phyloP scores from a whole-genome alignment of 106 monocot species.

The Xerophyta viscosa region DNA sequence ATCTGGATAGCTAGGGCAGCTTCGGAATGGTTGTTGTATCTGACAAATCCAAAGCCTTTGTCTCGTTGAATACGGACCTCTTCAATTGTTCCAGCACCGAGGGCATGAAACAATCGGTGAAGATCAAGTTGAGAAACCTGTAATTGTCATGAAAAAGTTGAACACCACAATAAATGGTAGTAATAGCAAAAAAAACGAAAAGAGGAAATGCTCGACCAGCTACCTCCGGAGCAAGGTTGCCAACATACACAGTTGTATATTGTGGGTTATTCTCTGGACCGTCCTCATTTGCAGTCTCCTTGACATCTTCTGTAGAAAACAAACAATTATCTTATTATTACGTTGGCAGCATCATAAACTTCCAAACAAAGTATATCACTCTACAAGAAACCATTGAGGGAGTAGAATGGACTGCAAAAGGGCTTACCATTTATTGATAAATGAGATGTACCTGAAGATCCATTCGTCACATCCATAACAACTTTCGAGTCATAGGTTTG shows the following conservation, averaged over 20 bases:
- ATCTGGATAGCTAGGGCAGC: constrained; percentile 75
- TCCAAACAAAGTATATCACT: too few species aligned
- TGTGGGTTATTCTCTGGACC: constrained; percentile 71
- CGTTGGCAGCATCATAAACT: not conserved
- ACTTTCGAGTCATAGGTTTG: constrained; percentile 48
- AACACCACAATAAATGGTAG: too few species aligned
- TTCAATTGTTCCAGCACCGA: constrained; percentile 57
- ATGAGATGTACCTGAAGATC: constrained; percentile 28
- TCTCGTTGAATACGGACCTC: constrained; percentile 71
- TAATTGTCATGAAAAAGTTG: too few species aligned
- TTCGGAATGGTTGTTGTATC: constrained; percentile 67
- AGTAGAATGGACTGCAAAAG: too few species aligned
- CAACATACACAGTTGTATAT: constrained; percentile 76
- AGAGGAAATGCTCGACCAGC: constrained; percentile 6
- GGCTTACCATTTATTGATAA: too few species aligned
- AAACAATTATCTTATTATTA: not conserved
- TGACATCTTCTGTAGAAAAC: constrained; percentile 37
- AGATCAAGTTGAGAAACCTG: constrained; percentile 75
- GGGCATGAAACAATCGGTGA: constrained; percentile 50
- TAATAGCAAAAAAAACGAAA: too few species aligned
- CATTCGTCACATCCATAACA: constrained; percentile 39
- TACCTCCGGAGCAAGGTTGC: constrained; percentile 70
- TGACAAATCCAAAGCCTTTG: constrained; percentile 78
- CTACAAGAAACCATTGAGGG: too few species aligned
- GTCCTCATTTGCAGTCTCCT: constrained; percentile 43